Conservation (phyloP, 176 grass and related monocot genomes). For the Olyra latifolia region DNA sequence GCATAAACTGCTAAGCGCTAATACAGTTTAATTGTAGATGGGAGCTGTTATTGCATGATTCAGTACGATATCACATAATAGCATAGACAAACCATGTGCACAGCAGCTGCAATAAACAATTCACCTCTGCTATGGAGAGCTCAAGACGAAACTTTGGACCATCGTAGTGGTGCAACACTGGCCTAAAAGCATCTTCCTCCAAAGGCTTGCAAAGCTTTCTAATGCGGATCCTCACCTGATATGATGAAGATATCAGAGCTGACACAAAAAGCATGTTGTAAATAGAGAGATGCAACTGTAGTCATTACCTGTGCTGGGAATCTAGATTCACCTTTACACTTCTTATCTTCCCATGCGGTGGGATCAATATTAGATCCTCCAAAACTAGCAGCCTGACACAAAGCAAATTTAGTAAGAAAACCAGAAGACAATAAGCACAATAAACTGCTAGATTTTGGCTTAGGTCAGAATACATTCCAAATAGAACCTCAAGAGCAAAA, state of each 20-base stretch:
- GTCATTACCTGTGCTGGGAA: slow-evolving; percentile 86
- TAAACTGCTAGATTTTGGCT: not conserved
- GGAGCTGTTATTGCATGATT: not conserved
- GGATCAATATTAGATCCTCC: slow-evolving; percentile 98
- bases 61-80: not conserved
- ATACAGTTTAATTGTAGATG: not conserved
- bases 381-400: slow-evolving; percentile 78
- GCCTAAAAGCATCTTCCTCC: slow-evolving; percentile 98
- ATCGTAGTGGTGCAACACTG: slow-evolving; percentile 97
- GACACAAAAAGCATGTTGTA: slow-evolving; percentile 13
- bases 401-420: slow-evolving; percentile 10
- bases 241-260: slow-evolving; percentile 33
- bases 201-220: slow-evolving; percentile 89
- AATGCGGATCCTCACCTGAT: slow-evolving; percentile 90
- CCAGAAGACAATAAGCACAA: not conserved
- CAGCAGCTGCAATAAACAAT: not conserved
- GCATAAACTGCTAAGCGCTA: not conserved
- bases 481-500: slow-evolving; percentile 2
- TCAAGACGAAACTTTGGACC: slow-evolving; percentile 96
- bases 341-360: slow-evolving; percentile 97
- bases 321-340: slow-evolving; percentile 97
- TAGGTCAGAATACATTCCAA: not conserved
- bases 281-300: not conserved
- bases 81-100: slow-evolving; percentile 4
- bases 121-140: slow-evolving; percentile 95